phyloP scores from a whole-genome alignment of 2,329 filamentous ascomycete genomes.

The Nectriaceae sp. region DNA sequence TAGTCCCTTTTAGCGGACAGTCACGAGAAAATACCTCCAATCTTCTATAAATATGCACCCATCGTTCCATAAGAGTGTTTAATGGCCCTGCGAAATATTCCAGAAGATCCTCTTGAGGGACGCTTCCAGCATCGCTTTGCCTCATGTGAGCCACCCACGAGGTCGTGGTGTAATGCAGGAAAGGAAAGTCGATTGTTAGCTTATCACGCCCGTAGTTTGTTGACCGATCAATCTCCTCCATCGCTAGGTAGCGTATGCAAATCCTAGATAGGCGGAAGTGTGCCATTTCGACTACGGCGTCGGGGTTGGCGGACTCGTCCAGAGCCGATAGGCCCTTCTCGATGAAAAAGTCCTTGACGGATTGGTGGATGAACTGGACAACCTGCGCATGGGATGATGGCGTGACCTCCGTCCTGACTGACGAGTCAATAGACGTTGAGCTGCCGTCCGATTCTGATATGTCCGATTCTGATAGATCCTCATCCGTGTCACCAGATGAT shows the following conservation, averaged over 20 bases:
- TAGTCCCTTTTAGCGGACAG: neutral
- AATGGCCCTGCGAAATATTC: neutral
- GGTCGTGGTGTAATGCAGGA: neutral
- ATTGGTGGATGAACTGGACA: constrained; percentile 38
- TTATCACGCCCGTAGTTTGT: neutral
- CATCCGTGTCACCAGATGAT: too few relatives aligned
- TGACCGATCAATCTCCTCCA: constrained; percentile 15
- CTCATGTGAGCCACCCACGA: neutral
- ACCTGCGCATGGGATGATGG: neutral
- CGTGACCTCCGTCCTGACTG: neutral
- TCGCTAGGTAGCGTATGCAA: constrained; percentile 27
- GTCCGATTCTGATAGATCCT: too few relatives aligned
- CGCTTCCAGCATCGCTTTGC: neutral
- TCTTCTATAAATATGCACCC: neutral
- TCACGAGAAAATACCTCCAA: neutral
- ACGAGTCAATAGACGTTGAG: constrained; percentile 5
- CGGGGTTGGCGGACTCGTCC: neutral
- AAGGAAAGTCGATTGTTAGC: neutral
- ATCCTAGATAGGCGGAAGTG: constrained; percentile 24
- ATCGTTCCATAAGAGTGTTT: neutral
- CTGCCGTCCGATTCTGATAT: too few relatives aligned
- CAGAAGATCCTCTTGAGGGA: neutral
- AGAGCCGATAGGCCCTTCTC: constrained; percentile 21
- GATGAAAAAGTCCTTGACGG: constrained; percentile 36
- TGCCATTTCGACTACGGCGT: constrained; percentile 7